These are phyloP conservation scores for Coniosporium apollinis DNA, from an alignment of 495 filamentous ascomycete genomes.

Conservation along the genomic window DNA sequence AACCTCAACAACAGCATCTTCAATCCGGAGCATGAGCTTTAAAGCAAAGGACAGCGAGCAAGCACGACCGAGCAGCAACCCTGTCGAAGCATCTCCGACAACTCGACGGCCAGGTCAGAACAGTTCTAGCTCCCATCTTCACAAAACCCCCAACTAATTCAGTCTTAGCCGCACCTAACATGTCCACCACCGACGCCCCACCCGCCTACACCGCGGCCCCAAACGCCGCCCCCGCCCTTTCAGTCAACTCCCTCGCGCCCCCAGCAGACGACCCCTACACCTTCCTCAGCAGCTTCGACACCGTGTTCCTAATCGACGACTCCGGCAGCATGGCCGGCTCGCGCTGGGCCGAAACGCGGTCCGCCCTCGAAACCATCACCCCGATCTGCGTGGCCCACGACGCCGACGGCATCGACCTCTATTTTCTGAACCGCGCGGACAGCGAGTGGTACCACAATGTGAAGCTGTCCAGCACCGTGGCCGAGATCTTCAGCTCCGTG, in stretches of 20 bases:
- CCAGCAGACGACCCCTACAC: conserved; percentile 48
- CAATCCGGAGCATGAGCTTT: too few species aligned
- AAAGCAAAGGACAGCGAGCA: too few species aligned
- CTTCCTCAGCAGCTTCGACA: conserved; percentile 83
- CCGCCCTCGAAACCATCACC: conserved; percentile 59
- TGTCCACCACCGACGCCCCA: conserved; percentile 27
- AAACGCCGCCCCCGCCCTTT: conserved; percentile 5
- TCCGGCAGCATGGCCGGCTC: conserved; percentile 68
- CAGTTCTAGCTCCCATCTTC: not conserved
- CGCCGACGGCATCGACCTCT: conserved; percentile 80
- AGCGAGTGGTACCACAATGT: conserved; percentile 37
- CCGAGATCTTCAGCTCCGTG: conserved; percentile 49
- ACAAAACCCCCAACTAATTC: conserved; percentile 2
- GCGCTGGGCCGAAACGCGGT: conserved; percentile 59
- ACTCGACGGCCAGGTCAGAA: conserved; percentile 20
- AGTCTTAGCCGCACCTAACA: conserved; percentile 16
- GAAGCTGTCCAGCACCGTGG: conserved; percentile 32
- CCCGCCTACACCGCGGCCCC: conserved; percentile 30
- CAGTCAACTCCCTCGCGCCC: conserved; percentile 4
- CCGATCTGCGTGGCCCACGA: conserved; percentile 76
- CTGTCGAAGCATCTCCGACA: conserved; percentile 11
- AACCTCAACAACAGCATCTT: conserved; percentile 3
- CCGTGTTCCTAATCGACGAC: conserved; percentile 88
- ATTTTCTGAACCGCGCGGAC: conserved; percentile 63
- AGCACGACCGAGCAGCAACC: too few species aligned